A percentile compares a stretch with the other conserved stretches of the same genome.
Evolutionary conservation across 345 rosid genomes (phyloP).

Genomic region (Barbarea vulgaris): DNA sequence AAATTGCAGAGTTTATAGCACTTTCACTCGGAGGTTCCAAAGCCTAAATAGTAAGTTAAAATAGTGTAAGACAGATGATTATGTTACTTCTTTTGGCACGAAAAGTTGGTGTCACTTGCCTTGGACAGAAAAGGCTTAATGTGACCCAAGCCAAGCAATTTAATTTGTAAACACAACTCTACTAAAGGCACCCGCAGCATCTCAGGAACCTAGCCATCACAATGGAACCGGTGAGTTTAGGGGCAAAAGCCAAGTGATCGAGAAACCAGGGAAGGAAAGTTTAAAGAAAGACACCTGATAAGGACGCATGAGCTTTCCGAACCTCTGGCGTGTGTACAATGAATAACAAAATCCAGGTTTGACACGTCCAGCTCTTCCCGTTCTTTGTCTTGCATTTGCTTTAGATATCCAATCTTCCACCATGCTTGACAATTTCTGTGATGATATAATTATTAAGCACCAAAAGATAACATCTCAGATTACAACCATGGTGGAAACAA

Average conservation of each 20-base stretch:
- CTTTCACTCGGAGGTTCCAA: slow-evolving; percentile 90
- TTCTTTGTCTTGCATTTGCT: slow-evolving; percentile 88
- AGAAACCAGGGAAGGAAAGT: not conserved
- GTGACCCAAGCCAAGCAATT: slow-evolving; percentile 79
- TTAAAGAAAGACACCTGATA: slow-evolving; percentile 62
- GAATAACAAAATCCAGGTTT: slow-evolving; percentile 89
- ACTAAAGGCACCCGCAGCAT: slow-evolving; percentile 95
- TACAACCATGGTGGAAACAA: not conserved
- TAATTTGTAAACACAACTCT: slow-evolving; percentile 90
- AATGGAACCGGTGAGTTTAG: slow-evolving; percentile 23
- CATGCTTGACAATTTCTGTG: slow-evolving; percentile 90
- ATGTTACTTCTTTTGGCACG: slow-evolving; percentile 5
- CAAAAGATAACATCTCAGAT: not conserved
- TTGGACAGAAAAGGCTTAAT: slow-evolving; percentile 74
- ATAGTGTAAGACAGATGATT: slow-evolving; percentile 21
- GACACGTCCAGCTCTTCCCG: slow-evolving; percentile 96
- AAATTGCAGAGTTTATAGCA: slow-evolving; percentile 79
- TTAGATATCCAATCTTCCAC: slow-evolving; percentile 97
- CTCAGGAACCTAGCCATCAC: slow-evolving; percentile 78
- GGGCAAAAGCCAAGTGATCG: slow-evolving; percentile 18
- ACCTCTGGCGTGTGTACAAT: slow-evolving; percentile 73
- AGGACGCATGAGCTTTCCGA: slow-evolving; percentile 81
- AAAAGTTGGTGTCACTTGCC: slow-evolving; percentile 45
- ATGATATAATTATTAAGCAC: slow-evolving; percentile 19
- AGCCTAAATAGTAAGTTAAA: slow-evolving; percentile 54